Base-by-base conservation (phyloP, 768 basidiomycete species). In the Phanerodontia chrysosporium region DNA sequence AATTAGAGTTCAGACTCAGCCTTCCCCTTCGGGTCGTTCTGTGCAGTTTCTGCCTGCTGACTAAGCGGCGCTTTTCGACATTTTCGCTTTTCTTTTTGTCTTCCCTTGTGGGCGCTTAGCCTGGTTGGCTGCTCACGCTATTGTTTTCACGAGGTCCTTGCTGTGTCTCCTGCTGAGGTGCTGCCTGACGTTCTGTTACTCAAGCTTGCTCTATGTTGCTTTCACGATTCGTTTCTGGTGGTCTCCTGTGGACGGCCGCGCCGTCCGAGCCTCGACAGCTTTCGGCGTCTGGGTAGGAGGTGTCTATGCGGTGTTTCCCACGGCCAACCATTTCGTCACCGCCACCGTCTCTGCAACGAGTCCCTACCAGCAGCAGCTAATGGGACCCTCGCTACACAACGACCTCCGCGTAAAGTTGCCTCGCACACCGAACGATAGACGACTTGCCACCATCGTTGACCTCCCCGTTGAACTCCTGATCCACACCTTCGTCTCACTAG, bases 381-480 rank as follows among this genome's bases (percentile, higher is more conserved):
- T 53, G 52, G 12, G 35, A 21, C 21, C 35, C 52, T 18, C 52
- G 13, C 52, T 39, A 16, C 16, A 21, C 13, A 22, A 36, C 55
- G 44, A 56, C 10, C 14, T 3, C 28, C 10, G 5, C 13, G 13
- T 48, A 27, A 45, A 46, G 44, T 22, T 13, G 9, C 12, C 10
- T 46, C 18, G 39, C 44, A 12, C 22, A 9, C 5, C 45, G 13
- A 7, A 5, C 28, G 14, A 45, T 18, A 30, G 6, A 5, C 45
- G 21, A 16, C 36, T 36, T 39, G 49, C 57, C 1, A 24, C 58
- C 39, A 70, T 78, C 18, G 54, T 63, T 9, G 56, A 55, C 30
- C 72, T 89, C 16, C 88, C 88, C 0, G 72, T 80, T 12, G 88
- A 90, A 58, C 68, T 90, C 13, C 76, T 89, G 27, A 75, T 82